Evolutionary conservation across 345 rosid species (phyloP), one percentile per base, ranked within the genome.

Genomic region (Draba incana): DNA sequence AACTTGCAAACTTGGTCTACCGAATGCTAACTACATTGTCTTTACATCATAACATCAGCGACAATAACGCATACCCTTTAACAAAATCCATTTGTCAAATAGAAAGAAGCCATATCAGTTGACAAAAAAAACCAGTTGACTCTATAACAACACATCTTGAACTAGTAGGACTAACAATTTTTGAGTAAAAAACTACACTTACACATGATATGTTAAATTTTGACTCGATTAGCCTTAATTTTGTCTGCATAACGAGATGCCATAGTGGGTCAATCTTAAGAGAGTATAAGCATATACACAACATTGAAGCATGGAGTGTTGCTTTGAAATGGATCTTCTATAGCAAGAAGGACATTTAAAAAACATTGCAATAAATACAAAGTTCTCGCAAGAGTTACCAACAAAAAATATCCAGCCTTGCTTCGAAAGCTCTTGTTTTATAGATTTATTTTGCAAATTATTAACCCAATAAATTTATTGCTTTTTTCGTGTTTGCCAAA

Each of bases 191-290:
- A 35, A 16, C 35, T 20, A 58, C 43, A 69, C 15, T 15, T 39
- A 69, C 66, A 69, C 52, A 69, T 69, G 74, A 69, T 28, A 69
- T 69, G 74, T 60, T 59, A 41, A 69, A 3, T 41, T 39, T 69
- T 7, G 44, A 50, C 30, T 41, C 43, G 24, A 41, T 24, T 28
- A 69, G 44, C 28, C 43, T 49, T 59, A 50, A 28, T 51, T 69
- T 30, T 69, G 66, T 42, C 74, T 49, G 24, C 52, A 13, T 41
- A 41, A 43, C 50, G 50, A 69, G 52, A 59, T 49, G 52, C 66
- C 65, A 69, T 39, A 59, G 58, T 58, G 65, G 73, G 65, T 69
- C 65, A 38, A 58, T 47, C 13, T 69, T 28, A 14, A 48, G 20
- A 48, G 41, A 9, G 49, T 11, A 35, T 27, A 37, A 28, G 50